A percentile compares a stretch with the other conserved stretches of the same genome.
Evolutionary conservation across 257 asterid species (phyloP).

Genomic region (Apocynum venetum): DNA sequence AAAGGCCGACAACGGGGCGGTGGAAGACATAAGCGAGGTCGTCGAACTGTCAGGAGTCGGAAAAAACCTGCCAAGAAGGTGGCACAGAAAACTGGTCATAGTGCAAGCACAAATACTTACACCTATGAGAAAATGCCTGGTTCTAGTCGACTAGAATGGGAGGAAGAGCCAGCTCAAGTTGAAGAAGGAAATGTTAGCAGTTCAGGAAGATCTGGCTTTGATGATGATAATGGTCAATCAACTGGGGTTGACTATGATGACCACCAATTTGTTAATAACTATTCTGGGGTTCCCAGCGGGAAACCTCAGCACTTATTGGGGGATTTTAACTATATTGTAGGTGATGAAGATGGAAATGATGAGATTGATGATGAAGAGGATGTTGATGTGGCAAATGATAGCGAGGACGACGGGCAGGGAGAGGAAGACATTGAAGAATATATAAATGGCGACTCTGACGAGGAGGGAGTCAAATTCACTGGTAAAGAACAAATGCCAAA

Average conservation of each 20-base stretch:
- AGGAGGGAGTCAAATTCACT: constrained; percentile 33
- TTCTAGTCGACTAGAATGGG: constrained; percentile 32
- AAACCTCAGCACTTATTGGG: constrained; percentile 18
- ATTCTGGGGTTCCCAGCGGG: constrained; percentile 22
- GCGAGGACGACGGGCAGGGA: constrained; percentile 26
- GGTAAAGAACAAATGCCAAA: constrained; percentile 33
- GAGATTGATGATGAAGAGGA: constrained; percentile 24
- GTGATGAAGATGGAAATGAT: constrained; percentile 20
- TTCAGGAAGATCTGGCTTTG: constrained; percentile 48
- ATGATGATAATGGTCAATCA: constrained; percentile 37
- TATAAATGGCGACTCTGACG: constrained; percentile 39
- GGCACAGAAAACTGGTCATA: constrained; percentile 11
- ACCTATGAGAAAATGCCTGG: constrained; percentile 22
- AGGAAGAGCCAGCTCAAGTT: constrained; percentile 29
- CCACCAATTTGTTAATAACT: constrained; percentile 21
- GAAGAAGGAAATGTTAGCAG: constrained; percentile 43
- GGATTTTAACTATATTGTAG: constrained; percentile 18
- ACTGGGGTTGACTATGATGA: constrained; percentile 41
- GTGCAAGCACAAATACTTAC: constrained; percentile 11
- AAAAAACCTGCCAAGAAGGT: constrained; percentile 35
- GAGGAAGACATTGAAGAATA: constrained; percentile 35
- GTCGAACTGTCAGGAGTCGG: constrained; percentile 35
- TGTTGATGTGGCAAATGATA: constrained; percentile 28
- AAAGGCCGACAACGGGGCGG: constrained; percentile 43
- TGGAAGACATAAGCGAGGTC: constrained; percentile 46